Evolutionary conservation across 805 yeast genomes (phyloP).

Genomic region (Candida nonsorbophila): DNA sequence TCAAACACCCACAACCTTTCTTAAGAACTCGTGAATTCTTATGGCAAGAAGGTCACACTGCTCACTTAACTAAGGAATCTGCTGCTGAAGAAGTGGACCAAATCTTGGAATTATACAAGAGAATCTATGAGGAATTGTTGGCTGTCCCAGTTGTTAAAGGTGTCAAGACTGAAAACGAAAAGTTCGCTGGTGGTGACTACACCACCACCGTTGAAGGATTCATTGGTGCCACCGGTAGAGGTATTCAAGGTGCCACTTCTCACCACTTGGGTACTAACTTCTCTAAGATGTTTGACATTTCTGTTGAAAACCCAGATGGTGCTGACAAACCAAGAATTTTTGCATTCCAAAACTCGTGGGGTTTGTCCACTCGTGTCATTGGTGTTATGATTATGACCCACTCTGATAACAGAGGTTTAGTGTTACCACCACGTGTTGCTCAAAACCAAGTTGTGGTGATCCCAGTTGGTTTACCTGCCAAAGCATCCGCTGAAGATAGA

Average conservation of each 20-base stretch:
- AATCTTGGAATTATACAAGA: conserved; percentile 81
- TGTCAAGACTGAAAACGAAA: conserved; percentile 93
- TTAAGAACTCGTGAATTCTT: conserved; percentile 97
- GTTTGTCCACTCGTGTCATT: conserved; percentile 94
- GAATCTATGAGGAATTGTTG: conserved; percentile 81
- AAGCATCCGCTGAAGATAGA: conserved; percentile 74
- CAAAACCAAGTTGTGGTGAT: conserved; percentile 87
- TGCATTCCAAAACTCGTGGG: conserved; percentile 99
- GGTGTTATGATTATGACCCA: conserved; percentile 99
- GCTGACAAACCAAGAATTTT: conserved; percentile 77
- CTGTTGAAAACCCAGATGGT: conserved; percentile 94
- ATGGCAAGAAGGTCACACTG: conserved; percentile 99
- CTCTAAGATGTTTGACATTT: conserved; percentile 95
- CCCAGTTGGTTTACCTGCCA: conserved; percentile 91
- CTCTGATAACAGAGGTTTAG: conserved; percentile 97
- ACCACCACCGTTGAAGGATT: conserved; percentile 96
- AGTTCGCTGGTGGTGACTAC: conserved; percentile 95
- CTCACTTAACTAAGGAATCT: conserved; percentile 77
- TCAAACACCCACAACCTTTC: conserved; percentile 99
- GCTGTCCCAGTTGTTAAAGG: conserved; percentile 98
- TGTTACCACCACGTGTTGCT: conserved; percentile 95
- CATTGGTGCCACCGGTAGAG: conserved; percentile 98
- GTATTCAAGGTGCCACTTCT: conserved; percentile 98
- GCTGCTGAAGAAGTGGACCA: conserved; percentile 80
- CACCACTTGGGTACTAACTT: conserved; percentile 98